Conservation (phyloP, 768 basidiomycete species). For the Termitomyces sp. region DNA sequence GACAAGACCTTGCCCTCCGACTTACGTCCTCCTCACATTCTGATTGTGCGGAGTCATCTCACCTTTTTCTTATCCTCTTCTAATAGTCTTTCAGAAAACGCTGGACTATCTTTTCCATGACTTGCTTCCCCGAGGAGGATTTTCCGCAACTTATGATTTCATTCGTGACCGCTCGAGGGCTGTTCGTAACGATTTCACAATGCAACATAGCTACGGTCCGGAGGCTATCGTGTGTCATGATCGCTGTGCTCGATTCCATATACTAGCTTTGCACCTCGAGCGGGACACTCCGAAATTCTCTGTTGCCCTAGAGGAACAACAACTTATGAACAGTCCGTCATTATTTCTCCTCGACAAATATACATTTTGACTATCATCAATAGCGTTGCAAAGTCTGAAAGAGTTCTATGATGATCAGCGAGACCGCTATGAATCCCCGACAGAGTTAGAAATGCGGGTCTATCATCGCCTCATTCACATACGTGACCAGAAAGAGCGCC, state of each 20-base stretch:
- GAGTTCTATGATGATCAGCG: constrained; percentile 90
- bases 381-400: constrained; percentile 88
- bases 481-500: constrained; percentile 74
- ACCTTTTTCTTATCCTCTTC: neutral
- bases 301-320: constrained; percentile 75
- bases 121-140: constrained; percentile 64
- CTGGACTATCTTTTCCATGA: constrained; percentile 91
- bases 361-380: neutral
- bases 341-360: neutral
- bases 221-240: constrained; percentile 88
- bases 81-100: constrained; percentile 49
- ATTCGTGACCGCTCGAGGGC: constrained; percentile 89
- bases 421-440: constrained; percentile 60
- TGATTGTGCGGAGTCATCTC: constrained; percentile 48
- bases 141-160: constrained; percentile 71
- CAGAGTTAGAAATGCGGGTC: constrained; percentile 93
- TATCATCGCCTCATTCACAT: constrained; percentile 93
- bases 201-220: constrained; percentile 77
- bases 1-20: constrained; percentile 91
- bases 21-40: constrained; percentile 78
- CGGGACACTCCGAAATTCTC: constrained; percentile 56
- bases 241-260: constrained; percentile 91
- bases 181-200: constrained; percentile 90
- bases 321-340: constrained; percentile 82
- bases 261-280: constrained; percentile 69